phyloP scores from a whole-genome alignment of 2,329 filamentous ascomycete species.

The Thielaviopsis punctulata region DNA sequence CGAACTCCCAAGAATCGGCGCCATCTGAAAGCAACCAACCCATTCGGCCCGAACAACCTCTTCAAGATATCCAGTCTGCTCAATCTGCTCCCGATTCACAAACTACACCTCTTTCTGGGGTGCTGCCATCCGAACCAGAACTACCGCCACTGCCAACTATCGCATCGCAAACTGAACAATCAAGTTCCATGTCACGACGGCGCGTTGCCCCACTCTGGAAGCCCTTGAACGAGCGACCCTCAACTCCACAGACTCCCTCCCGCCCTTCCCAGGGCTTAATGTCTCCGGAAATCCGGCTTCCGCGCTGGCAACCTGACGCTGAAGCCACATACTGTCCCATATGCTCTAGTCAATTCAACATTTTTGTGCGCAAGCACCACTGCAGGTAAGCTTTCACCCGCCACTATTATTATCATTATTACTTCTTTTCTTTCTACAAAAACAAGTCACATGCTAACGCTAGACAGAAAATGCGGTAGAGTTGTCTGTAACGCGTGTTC shows the following conservation, averaged over 20 bases:
- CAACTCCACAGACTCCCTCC: background rate
- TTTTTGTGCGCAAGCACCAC: slow-evolving; percentile 82
- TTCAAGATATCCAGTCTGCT: slow-evolving; percentile 13
- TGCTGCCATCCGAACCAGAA: background rate
- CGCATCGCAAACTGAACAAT: background rate
- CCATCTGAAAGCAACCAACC: background rate
- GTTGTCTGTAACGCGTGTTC: slow-evolving; percentile 85
- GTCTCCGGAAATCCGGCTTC: slow-evolving; percentile 36
- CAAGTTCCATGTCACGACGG: slow-evolving; percentile 1
- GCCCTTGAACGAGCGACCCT: slow-evolving; percentile 2
- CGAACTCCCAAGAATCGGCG: background rate
- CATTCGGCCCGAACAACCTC: background rate
- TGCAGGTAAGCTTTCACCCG: slow-evolving; percentile 47
- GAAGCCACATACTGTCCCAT: slow-evolving; percentile 76
- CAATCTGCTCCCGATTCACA: slow-evolving; percentile 9
- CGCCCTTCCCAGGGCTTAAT: background rate
- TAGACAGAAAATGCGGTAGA: slow-evolving; percentile 63
- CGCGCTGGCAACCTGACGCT: slow-evolving; percentile 75
- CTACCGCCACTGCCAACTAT: background rate
- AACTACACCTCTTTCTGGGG: background rate
- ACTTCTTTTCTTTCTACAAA: background rate
- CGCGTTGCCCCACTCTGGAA: background rate
- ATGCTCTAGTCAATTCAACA: slow-evolving; percentile 60
- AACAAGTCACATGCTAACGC: slow-evolving; percentile 1
- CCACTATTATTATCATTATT: background rate